A percentile compares a stretch with the other conserved stretches of the same genome.
phyloP scores from a whole-genome alignment of 768 basidiomycete genomes.

The Asterophora lycoperdoides region DNA sequence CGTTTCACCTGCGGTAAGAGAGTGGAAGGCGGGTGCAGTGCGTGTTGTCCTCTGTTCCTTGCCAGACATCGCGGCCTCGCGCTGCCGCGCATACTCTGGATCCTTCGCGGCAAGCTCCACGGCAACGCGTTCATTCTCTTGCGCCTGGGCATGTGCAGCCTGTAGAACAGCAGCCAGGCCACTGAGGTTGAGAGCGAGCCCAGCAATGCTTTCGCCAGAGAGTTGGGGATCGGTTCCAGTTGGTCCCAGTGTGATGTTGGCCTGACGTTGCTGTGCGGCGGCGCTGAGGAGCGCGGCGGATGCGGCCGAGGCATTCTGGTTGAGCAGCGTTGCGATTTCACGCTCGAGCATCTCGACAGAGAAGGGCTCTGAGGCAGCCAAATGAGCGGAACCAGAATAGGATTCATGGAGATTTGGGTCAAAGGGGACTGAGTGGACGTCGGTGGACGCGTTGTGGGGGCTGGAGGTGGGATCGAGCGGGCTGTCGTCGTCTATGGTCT shows the following conservation, averaged over 20 bases:
- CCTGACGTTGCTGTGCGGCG: constrained; percentile 64
- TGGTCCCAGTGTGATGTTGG: constrained; percentile 35
- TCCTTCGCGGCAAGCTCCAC: constrained; percentile 43
- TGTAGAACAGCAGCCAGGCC: constrained; percentile 77
- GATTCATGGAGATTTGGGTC: constrained; percentile 35
- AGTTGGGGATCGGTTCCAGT: constrained; percentile 26
- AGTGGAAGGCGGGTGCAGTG: constrained; percentile 75
- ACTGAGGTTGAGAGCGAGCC: constrained; percentile 53
- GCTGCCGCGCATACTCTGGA: constrained; percentile 39
- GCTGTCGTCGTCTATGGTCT: constrained; percentile 59
- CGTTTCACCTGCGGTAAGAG: constrained; percentile 57
- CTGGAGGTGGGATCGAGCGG: constrained; percentile 27
- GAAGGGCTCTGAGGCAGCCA: constrained; percentile 43
- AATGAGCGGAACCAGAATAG: constrained; percentile 30
- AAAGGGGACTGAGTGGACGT: constrained; percentile 26
- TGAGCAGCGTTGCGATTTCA: constrained; percentile 70
- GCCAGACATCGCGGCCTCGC: constrained; percentile 39
- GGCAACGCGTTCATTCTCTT: constrained; percentile 42
- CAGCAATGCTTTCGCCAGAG: constrained; percentile 31
- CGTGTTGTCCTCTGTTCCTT: constrained; percentile 56
- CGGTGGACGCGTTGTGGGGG: constrained; percentile 21
- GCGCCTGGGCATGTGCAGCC: constrained; percentile 64
- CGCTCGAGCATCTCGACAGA: constrained; percentile 73
- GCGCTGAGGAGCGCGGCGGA: constrained; percentile 61
- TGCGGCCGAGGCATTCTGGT: constrained; percentile 70